Evolutionary conservation across 176 grass and related monocot species (phyloP), one percentile per base, ranked within the genome.

Genomic region (Sorghum bicolor): DNA sequence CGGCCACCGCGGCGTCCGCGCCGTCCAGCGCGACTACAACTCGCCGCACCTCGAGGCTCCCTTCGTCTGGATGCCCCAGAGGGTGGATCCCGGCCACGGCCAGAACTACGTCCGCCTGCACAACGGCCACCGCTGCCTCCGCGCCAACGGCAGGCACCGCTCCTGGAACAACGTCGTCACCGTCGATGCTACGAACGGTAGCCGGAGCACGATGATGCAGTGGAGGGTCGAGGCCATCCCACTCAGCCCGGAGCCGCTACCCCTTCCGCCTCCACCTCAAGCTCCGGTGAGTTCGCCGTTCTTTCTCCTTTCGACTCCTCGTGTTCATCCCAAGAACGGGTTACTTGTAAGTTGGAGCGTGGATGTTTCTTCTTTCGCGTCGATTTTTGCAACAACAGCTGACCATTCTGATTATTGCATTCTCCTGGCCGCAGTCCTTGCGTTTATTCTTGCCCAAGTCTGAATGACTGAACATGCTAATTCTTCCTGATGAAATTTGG

Each of bases 171-270:
- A 6, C 14, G 5, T 3, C 47, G 72, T 69, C 79, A 47, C 34
- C 72, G 36, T 62, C 30, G 62, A 69, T 38, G 1, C 0, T 28
- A 3, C 20, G 9, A 10, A 16, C 48, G 31, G 19, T 6, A 8
- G 19, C 45, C 1, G 0, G 72, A 53, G 26, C 14, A n/a, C 3
- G 22, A 76, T 57, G 79, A 47, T 70, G 47, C 71, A 26, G 9
- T 87, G 85, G 85, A n/a, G 8, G 28, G 47, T 87, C 20, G 26
- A 61, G 63, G 4, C 15, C 38, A 33, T 72, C 75, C 65, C 37
- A 15, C 13, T 3, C 12, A 78, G 26, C 2, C 4, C 10, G 5
- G 2, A 4, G 36, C 17, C 29, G 20, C 74, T 65, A 31, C 2
- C 1, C 7, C 20, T 62, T 74, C 17, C 15, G 16, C 8, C 5